phyloP scores from a whole-genome alignment of 768 basidiomycete genomes.

The Lentinula aciculospora region DNA sequence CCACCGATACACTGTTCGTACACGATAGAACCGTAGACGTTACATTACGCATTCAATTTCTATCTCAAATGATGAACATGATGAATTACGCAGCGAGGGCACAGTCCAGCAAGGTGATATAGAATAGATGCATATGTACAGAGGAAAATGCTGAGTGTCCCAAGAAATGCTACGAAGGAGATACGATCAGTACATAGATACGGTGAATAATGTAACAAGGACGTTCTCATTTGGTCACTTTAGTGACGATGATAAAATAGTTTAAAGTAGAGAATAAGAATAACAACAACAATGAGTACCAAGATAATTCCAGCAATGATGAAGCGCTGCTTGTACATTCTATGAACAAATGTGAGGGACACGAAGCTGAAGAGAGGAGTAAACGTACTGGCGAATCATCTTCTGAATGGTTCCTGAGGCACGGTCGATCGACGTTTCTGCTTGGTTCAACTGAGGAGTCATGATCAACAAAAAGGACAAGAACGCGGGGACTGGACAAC shows the following conservation, averaged over 20 bases:
- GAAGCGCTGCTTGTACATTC: slow-evolving; percentile 89
- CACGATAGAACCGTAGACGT: no score
- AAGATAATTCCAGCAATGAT: slow-evolving; percentile 72
- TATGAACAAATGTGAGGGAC: slow-evolving; percentile 21
- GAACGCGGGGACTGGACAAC: slow-evolving; percentile 15
- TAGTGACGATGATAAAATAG: slow-evolving; percentile 13
- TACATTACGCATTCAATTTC: no score
- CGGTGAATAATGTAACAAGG: not conserved
- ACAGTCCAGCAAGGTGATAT: not conserved
- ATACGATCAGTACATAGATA: not conserved
- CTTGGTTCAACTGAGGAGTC: slow-evolving; percentile 56
- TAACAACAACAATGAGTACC: slow-evolving; percentile 72
- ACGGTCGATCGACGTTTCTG: slow-evolving; percentile 80
- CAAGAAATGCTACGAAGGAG: not conserved
- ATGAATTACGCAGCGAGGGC: no score
- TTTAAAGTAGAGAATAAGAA: slow-evolving; percentile 69
- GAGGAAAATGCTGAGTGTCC: not conserved
- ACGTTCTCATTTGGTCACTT: not conserved
- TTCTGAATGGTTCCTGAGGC: slow-evolving; percentile 88
- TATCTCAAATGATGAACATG: not conserved
- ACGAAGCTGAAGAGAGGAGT: not conserved
- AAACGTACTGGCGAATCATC: slow-evolving; percentile 83
- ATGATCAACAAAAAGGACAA: not conserved
- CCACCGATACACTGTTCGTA: no score
- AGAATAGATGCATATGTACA: not conserved